phyloP scores from a whole-genome alignment of 1,284 basidiomycete species.

The Rhodotorula sp. region DNA sequence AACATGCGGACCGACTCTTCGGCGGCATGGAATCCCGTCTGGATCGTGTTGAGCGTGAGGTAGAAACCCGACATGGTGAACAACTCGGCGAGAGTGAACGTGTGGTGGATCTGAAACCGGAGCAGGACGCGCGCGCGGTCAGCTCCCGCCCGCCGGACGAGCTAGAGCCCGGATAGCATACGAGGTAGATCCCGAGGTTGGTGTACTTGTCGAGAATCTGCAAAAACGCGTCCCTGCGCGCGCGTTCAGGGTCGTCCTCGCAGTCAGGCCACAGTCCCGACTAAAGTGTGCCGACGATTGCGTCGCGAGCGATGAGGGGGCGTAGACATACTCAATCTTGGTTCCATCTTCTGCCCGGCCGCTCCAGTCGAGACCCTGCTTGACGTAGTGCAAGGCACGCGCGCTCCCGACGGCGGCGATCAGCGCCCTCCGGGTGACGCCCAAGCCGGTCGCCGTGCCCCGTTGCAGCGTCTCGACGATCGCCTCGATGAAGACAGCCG shows the following conservation, averaged over 20 bases:
- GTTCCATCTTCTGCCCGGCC: conserved; percentile 28
- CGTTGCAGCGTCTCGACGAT: conserved; percentile 48
- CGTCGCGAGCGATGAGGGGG: neutral
- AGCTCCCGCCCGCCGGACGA: too few species aligned
- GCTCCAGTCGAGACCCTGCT: conserved; percentile 43
- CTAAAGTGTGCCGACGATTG: neutral
- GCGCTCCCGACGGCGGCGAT: conserved; percentile 52
- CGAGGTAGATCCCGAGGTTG: conserved; percentile 56
- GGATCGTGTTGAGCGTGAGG: conserved; percentile 50
- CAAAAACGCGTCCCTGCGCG: conserved; percentile 48
- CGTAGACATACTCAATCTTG: conserved; percentile 25
- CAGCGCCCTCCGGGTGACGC: conserved; percentile 49
- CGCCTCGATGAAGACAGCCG: conserved; percentile 52
- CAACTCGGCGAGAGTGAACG: conserved; percentile 56
- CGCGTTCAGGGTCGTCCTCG: neutral
- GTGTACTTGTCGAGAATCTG: conserved; percentile 55
- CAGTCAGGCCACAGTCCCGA: too few species aligned
- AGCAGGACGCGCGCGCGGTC: neutral
- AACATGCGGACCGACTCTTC: conserved; percentile 55
- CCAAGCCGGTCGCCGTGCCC: conserved; percentile 44
- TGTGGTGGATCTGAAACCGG: conserved; percentile 49
- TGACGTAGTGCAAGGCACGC: conserved; percentile 48
- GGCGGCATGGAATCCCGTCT: conserved; percentile 51
- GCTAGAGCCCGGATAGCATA: too few species aligned
- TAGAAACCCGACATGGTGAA: conserved; percentile 56